Base-by-base conservation (phyloP, 2,329 filamentous ascomycete species). In the Tolypocladium album region DNA sequence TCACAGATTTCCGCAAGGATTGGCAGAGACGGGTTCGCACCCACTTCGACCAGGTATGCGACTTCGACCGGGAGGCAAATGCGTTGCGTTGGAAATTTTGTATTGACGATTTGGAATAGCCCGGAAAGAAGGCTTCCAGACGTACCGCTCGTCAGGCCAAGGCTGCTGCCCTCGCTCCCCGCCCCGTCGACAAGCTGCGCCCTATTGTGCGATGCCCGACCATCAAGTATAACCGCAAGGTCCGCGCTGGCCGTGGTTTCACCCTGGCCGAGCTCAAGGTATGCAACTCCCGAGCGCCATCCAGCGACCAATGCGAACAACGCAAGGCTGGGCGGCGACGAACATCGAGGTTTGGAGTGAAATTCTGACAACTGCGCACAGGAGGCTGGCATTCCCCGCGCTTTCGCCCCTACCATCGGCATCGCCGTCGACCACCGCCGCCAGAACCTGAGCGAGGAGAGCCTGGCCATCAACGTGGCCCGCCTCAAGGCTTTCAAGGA, bases 21-120 rank as follows among this genome's bases (percentile, higher is more conserved):
- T 99, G 94, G 94, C 92, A 97, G 82, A 90, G 92, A 83, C 90
- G 92, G 83, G 94, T 99, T 77, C 90, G 92, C 82, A 90, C 90
- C 81, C 94, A 99, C 87, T 99, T 99, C 84, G 92, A 99, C 86
- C 94, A 97, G 92, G 93, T 96, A 93, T 82, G 76, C 65, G 66
- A 65, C 53, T 57, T 58, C 38, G 22, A 56, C 22, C 3, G 36
- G 45, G 45, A 60, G n/a, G 39, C 52, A 61, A 55, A 55, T 24
- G 57, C 38, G 55, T 24, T 57, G 38, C 52, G n/a, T 55, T 40
- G 40, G 43, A 39, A 43, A 40, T 45, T 34, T 61, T 64, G 66
- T 75, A 68, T 72, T 78, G 67, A 78, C 71, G 65, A 60, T 66
- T 68, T 65, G 56, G 56, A 65, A 69, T 66, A 99, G 93, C 88